Percentiles rank a stretch among this genome's conserved stretches.
Evolutionary conservation across 2,329 filamentous ascomycete species (phyloP).

Genomic region (Ophiocordyceps camponoti-rufipedis): DNA sequence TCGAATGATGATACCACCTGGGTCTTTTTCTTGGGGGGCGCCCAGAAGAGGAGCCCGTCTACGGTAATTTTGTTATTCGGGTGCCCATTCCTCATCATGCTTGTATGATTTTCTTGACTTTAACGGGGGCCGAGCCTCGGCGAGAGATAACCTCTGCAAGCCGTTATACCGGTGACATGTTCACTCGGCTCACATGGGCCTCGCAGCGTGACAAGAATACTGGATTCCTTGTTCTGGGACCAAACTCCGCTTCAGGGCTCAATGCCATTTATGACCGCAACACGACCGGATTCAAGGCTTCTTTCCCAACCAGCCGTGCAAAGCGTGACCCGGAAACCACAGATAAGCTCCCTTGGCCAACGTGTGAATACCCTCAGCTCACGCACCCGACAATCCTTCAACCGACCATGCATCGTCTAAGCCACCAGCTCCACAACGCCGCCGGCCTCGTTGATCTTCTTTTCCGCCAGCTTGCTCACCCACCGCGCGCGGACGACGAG

Average conservation of each 20-base stretch:
- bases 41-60: not conserved
- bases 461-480: slow-evolving; percentile 90
- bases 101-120: not conserved
- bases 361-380: slow-evolving; percentile 2
- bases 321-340: slow-evolving; percentile 2
- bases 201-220: slow-evolving; percentile 13
- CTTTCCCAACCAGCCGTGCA: slow-evolving; percentile 5
- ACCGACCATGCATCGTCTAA: slow-evolving; percentile 20
- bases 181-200: too few relatives aligned
- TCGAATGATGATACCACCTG: not conserved
- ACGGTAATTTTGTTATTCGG: not conserved
- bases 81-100: not conserved
- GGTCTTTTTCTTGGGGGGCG: not conserved
- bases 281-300: slow-evolving; percentile 15
- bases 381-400: not conserved
- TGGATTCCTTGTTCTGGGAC: slow-evolving; percentile 21
- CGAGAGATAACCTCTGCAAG: too few relatives aligned
- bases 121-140: not conserved
- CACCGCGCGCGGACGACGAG: slow-evolving; percentile 89
- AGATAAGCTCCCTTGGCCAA: slow-evolving; percentile 3
- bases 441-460: slow-evolving; percentile 97
- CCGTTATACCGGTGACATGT: too few relatives aligned
- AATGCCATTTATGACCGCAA: slow-evolving; percentile 21
- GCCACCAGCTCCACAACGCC: slow-evolving; percentile 91
- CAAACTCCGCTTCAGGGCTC: slow-evolving; percentile 18